Conservation (phyloP, 2,329 filamentous ascomycete species). For the Ophiostoma fasciatum region DNA sequence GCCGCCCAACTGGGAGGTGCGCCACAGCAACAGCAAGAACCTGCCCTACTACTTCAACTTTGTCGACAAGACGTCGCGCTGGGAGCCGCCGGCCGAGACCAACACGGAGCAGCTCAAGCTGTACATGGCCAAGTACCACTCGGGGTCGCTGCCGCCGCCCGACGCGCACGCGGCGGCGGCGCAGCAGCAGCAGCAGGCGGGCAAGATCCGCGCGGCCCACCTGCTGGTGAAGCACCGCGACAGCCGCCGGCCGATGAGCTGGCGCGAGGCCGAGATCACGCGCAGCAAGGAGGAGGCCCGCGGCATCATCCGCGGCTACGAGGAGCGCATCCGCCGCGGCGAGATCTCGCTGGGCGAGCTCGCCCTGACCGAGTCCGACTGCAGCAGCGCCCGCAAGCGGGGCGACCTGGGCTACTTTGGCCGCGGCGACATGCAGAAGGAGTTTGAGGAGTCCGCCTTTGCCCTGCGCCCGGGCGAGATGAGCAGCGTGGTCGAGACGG, state of each 20-base stretch:
- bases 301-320: slow-evolving; percentile 59
- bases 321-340: slow-evolving; percentile 60
- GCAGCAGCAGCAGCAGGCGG: slow-evolving; percentile 23
- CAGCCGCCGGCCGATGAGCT: slow-evolving; percentile 80
- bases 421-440: slow-evolving; percentile 92
- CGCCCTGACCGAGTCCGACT: slow-evolving; percentile 81
- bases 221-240: slow-evolving; percentile 86
- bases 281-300: slow-evolving; percentile 77
- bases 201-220: slow-evolving; percentile 88
- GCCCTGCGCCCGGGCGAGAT: slow-evolving; percentile 75
- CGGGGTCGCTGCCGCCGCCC: slow-evolving; percentile 29
- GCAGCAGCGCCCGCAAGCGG: slow-evolving; percentile 84
- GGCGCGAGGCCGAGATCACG: slow-evolving; percentile 82
- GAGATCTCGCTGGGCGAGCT: slow-evolving; percentile 61
- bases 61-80: slow-evolving; percentile 72
- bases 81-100: slow-evolving; percentile 81
- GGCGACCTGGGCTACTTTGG: slow-evolving; percentile 95
- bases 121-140: slow-evolving; percentile 87
- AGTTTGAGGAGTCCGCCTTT: slow-evolving; percentile 95
- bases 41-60: slow-evolving; percentile 98
- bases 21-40: slow-evolving; percentile 96
- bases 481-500: slow-evolving; percentile 77
- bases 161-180: not conserved
- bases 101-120: slow-evolving; percentile 85
- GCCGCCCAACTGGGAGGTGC: slow-evolving; percentile 82